phyloP scores from a whole-genome alignment of 2,329 filamentous ascomycete species.

The Cladosporium sp. region DNA sequence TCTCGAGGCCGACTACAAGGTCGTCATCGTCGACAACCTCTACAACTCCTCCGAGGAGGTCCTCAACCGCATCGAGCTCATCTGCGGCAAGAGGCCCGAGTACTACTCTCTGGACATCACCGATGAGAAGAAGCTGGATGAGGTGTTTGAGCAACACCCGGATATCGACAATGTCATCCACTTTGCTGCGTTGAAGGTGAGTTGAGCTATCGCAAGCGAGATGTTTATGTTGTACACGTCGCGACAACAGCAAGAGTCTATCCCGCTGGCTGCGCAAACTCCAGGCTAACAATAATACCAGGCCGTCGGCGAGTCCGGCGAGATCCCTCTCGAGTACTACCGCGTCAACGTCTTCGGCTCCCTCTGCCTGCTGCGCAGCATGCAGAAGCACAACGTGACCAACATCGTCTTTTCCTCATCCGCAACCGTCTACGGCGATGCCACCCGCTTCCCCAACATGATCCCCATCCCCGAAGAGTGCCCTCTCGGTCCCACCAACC shows the following conservation, averaged over 20 bases:
- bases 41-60: conserved; percentile 95
- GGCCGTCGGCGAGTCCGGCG: conserved; percentile 93
- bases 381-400: conserved; percentile 85
- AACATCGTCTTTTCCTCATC: conserved; percentile 99
- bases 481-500: conserved; percentile 94
- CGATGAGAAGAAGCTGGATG: conserved; percentile 78
- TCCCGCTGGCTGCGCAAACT: background rate
- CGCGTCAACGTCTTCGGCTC: conserved; percentile 93
- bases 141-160: conserved; percentile 84
- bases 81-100: conserved; percentile 80
- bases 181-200: conserved; percentile 92
- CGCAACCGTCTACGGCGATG: conserved; percentile 97
- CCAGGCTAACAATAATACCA: conserved; percentile 42
- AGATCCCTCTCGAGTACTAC: conserved; percentile 97
- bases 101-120: conserved; percentile 90
- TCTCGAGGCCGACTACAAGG: conserved; percentile 91
- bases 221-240: background rate
- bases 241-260: background rate
- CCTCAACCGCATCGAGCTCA: conserved; percentile 91
- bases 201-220: conserved; percentile 48
- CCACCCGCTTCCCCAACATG: conserved; percentile 94
- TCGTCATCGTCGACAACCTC: conserved; percentile 92
- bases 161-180: conserved; percentile 98
- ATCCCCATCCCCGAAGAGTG: conserved; percentile 98
- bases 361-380: conserved; percentile 80